Conservation (phyloP, 2,329 filamentous ascomycete genomes). For the Alternaria alternata region DNA sequence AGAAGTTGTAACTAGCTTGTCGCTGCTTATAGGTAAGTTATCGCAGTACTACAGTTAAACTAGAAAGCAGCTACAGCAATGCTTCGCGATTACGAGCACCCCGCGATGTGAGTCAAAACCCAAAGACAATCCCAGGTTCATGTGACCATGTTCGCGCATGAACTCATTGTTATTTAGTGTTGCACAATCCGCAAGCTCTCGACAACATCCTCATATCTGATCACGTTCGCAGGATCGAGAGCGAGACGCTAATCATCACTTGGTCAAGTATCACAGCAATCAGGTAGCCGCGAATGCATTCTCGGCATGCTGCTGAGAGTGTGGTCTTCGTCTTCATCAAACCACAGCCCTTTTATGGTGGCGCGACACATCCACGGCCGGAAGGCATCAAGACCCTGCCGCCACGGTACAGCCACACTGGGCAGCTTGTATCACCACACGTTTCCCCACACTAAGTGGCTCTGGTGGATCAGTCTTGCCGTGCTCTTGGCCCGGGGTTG, state of each 20-base stretch:
- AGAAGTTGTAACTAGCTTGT: too few relatives aligned
- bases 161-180: background rate
- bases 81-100: too few relatives aligned
- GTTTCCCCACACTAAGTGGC: constrained; percentile 31
- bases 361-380: constrained; percentile 19
- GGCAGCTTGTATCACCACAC: constrained; percentile 29
- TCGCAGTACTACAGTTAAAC: too few relatives aligned
- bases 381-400: constrained; percentile 18
- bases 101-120: too few relatives aligned
- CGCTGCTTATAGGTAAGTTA: too few relatives aligned
- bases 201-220: background rate
- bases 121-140: background rate
- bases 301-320: background rate
- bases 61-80: too few relatives aligned
- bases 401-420: constrained; percentile 30
- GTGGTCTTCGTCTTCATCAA: background rate
- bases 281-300: background rate
- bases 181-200: background rate
- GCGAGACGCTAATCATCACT: background rate
- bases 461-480: constrained; percentile 17
- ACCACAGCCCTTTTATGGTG: constrained; percentile 2
- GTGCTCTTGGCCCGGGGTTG: constrained; percentile 8
- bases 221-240: background rate
- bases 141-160: background rate
- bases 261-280: background rate